Base-by-base conservation (phyloP, 805 yeast species). In the Lachancea kluyveri region DNA sequence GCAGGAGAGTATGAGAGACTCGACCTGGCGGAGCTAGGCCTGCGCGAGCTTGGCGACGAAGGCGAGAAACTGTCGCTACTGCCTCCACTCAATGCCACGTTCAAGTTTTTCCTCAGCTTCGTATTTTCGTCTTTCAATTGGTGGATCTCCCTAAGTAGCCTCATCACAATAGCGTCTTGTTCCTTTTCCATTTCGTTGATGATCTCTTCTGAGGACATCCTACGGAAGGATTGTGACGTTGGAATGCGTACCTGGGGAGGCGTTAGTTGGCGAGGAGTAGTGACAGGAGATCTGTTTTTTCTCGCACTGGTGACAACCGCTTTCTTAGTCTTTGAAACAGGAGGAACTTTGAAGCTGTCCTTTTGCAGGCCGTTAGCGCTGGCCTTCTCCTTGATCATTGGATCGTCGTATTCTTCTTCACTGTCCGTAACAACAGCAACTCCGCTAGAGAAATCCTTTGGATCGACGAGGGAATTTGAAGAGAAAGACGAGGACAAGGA, bases 141-240 rank as follows among this genome's bases (percentile, higher is more conserved):
- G 21, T 66, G 65, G 12, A 75, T 69, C 42, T 75, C 78, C 41
- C 65, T 67, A 67, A 74, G 64, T 26, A 74, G 50, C 45, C 64
- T 66, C 34, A 75, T 52, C 14, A 75, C 81, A 11, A 74, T 68
- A 2, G 76, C 77, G 42, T 76, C 82, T 49, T 76, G 83, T 46
- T 76, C 80, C 36, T 71, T 65, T 41, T 76, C 83, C 77, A 76
- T 70, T 21, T 66, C 59, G 52, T 75, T 76, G 19, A 76, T 68
- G 10, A 73, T 59, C 41, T 72, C 69, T 31, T 70, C 78, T 17
- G 54, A 38, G 5, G 59, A 50, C 9, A 52, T 37, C 21, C 49
- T 31, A 24, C 41, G 16, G 4, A n/a, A n/a, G 11, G 8, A 14
- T 15, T 16, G 7, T 14, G 17, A 10, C 22, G 31, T 9, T 20